These are phyloP conservation scores for Purshia tridentata DNA, from an alignment of 306 rosid genomes.

Conservation along the genomic window DNA sequence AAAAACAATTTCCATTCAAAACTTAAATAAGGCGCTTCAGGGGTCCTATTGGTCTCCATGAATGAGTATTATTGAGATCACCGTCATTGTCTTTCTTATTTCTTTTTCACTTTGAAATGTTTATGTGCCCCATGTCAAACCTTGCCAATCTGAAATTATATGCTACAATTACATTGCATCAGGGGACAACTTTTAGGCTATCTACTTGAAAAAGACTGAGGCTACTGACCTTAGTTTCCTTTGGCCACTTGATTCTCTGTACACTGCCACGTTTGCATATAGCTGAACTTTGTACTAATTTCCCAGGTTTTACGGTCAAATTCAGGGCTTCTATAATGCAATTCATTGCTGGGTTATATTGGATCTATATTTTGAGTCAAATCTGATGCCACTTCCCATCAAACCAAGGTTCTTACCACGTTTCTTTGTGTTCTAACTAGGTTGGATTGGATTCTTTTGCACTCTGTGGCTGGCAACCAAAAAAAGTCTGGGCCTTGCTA, in stretches of 20 bases:
- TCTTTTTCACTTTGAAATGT: background rate
- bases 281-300: background rate
- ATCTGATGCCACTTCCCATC: background rate
- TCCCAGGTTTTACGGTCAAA: background rate
- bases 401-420: background rate
- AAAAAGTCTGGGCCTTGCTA: slow-evolving; percentile 60
- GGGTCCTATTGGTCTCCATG: background rate
- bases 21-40: background rate
- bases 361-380: background rate
- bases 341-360: background rate
- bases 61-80: background rate
- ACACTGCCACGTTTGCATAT: background rate
- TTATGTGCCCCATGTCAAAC: background rate
- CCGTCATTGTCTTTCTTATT: background rate
- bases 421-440: slow-evolving; percentile 32
- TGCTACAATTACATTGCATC: background rate
- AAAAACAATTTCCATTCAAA: background rate
- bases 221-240: background rate
- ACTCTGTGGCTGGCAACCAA: slow-evolving; percentile 52
- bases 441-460: slow-evolving; percentile 78
- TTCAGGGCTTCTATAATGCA: background rate
- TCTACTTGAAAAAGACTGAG: background rate
- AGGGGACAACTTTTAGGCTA: background rate
- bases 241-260: background rate
- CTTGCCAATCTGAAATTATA: too few relatives aligned